These are phyloP conservation scores for Eucalyptus shirleyi DNA, from an alignment of 345 rosid genomes.

Conservation along the genomic window DNA sequence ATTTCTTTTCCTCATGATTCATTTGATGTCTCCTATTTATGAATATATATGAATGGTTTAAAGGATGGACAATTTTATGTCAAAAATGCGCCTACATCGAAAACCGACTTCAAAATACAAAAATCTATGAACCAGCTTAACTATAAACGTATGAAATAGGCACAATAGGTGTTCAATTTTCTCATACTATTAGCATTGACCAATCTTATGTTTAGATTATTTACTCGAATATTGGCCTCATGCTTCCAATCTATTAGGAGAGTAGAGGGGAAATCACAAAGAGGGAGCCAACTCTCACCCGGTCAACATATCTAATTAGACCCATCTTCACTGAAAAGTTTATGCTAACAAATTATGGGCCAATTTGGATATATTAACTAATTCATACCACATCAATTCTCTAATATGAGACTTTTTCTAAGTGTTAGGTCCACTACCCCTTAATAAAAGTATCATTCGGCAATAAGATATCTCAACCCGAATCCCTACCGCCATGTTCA, in stretches of 20 bases:
- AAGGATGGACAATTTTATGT: not conserved
- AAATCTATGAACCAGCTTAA: not conserved
- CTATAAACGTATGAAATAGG: not conserved
- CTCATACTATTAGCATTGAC: not conserved
- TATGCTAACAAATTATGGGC: accelerated
- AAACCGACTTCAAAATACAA: not conserved
- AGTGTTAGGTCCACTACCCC: not conserved
- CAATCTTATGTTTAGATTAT: not conserved
- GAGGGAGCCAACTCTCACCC: accelerated
- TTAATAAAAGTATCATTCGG: not conserved
- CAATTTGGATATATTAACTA: not conserved
- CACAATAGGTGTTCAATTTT: not conserved
- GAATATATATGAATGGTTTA: not conserved
- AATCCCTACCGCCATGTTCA: not conserved
- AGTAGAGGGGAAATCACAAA: not conserved
- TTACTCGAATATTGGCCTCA: not conserved
- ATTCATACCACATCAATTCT: not conserved
- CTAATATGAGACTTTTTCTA: not conserved
- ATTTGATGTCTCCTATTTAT: not conserved
- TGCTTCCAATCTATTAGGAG: not conserved
- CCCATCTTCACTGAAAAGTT: not conserved
- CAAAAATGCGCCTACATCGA: not conserved
- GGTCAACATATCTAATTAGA: not conserved
- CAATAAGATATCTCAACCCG: not conserved
- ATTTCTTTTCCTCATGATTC: not conserved